phyloP scores from a whole-genome alignment of 257 asterid genomes.

The Solanum pennellii region DNA sequence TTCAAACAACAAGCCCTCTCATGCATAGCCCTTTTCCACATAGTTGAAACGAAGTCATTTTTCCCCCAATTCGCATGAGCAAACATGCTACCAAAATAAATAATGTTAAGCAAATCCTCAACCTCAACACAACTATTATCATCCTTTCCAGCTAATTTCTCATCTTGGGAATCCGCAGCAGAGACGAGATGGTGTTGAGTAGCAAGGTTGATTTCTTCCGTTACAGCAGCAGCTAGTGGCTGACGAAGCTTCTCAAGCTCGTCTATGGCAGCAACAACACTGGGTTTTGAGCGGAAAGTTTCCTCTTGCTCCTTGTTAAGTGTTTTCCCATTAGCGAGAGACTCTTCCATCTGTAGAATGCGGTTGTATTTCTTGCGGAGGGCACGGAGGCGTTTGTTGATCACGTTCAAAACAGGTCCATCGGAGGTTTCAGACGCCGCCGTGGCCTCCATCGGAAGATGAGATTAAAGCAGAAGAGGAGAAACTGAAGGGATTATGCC shows the following conservation, averaged over 20 bases:
- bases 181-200: background rate
- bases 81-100: conserved; percentile 67
- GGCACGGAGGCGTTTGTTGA: conserved; percentile 81
- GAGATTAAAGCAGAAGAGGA: background rate
- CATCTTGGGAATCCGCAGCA: background rate
- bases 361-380: conserved; percentile 65
- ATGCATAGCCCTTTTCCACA: conserved; percentile 51
- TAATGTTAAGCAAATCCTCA: conserved; percentile 49
- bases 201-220: conserved; percentile 49
- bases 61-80: conserved; percentile 30
- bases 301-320: conserved; percentile 82
- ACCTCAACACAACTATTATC: conserved; percentile 5
- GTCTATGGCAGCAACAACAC: conserved; percentile 43
- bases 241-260: conserved; percentile 72
- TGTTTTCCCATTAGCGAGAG: conserved; percentile 46
- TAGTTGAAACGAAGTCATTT: conserved; percentile 1
- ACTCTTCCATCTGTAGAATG: conserved; percentile 69
- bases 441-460: background rate
- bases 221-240: conserved; percentile 53
- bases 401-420: conserved; percentile 58
- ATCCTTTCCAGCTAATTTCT: background rate
- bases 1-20: conserved; percentile 82
- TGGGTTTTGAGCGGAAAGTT: conserved; percentile 53
- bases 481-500: background rate
- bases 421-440: conserved; percentile 38